Base-by-base conservation (phyloP, 2,329 filamentous ascomycete species). In the Xylariomycetidae sp. region DNA sequence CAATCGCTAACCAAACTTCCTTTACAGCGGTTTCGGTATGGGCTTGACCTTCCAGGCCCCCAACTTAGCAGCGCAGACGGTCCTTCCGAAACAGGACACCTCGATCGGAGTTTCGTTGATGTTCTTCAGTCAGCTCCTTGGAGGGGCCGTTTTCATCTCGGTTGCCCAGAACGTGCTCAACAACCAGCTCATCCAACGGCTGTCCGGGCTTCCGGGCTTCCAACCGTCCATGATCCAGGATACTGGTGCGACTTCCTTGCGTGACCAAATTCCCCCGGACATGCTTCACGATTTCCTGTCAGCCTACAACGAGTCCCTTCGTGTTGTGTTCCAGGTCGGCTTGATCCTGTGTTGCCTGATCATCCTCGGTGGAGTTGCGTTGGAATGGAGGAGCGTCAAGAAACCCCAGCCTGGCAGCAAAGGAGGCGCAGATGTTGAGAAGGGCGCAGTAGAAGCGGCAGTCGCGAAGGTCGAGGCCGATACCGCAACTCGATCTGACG, bases 221-320 rank as follows among this genome's bases (percentile, higher is more conserved):
- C 38, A 53, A 13, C 35, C 54, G 0, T 30, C 17, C 3, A 29
- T 51, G 24, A 48, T 61, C 18, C 39, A 50, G 25, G 28, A 44
- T 6, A 53, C 43, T 9, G 60, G 60, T 23, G 59, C 57, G 4
- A 56, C 52, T 0, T 40, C 42, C 4, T 26, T 58, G 5, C 43
- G 45, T 27, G 23, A 29, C 8, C 39, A 40, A 1, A 42, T 55
- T 15, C 37, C 50, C 0, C 8, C 35, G 1, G 24, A 48, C 9
- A 44, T 58, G 10, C 49, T 52, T 15, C 48, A 36, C 5, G 25
- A 32, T 1, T 50, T 48, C 10, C 39, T 64, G 23, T 13, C 34
- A 1, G 76, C 68, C 0, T 86, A 86, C 59, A 85, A 84, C 49
- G 53, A 63, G 16, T 65, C 78, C 0, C 55, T 86, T 23, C 67